A percentile compares a stretch with the other conserved stretches of the same genome.
Evolutionary conservation across 2,329 filamentous ascomycete genomes (phyloP).

Genomic region (Colletotrichum shisoi): DNA sequence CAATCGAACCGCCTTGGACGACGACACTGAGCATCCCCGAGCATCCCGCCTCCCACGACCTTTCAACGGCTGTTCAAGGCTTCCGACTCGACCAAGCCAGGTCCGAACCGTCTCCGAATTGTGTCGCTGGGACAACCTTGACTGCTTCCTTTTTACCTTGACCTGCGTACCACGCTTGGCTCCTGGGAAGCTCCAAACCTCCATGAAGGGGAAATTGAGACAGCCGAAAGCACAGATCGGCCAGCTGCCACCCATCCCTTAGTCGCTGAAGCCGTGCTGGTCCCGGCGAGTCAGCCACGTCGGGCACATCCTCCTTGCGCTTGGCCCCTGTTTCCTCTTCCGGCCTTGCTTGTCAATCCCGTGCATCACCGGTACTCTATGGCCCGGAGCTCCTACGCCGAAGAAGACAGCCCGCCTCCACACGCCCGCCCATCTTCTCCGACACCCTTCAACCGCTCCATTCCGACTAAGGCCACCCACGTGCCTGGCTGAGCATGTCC

Average conservation of each 20-base stretch:
- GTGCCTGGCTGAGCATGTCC: slow-evolving; percentile 42
- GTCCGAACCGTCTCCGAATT: not conserved
- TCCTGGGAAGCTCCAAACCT: not conserved
- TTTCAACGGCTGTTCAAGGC: slow-evolving; percentile 1
- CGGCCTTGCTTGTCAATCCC: slow-evolving; percentile 1
- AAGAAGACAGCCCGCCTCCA: slow-evolving; percentile 28
- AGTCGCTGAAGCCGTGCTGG: slow-evolving; percentile 8
- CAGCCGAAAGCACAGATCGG: slow-evolving; percentile 29
- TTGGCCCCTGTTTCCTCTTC: slow-evolving; percentile 3
- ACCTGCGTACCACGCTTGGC: not conserved
- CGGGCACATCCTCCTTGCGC: slow-evolving; percentile 5
- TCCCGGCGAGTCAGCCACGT: slow-evolving; percentile 16
- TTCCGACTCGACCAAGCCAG: not conserved
- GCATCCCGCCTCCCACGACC: not conserved
- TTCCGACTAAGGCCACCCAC: not conserved
- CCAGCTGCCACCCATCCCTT: slow-evolving; percentile 4
- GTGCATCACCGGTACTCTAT: slow-evolving; percentile 23
- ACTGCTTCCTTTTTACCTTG: not conserved
- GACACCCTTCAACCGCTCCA: not conserved
- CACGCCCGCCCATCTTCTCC: slow-evolving; percentile 27
- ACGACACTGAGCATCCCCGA: not conserved
- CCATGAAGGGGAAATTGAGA: not conserved
- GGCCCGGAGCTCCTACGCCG: slow-evolving; percentile 17
- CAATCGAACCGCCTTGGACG: not conserved
- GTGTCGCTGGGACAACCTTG: not conserved